A percentile compares a stretch with the other conserved stretches of the same genome.
Evolutionary conservation across 2,329 filamentous ascomycete genomes (phyloP).

Genomic region (Aspergillus spinulosporus): DNA sequence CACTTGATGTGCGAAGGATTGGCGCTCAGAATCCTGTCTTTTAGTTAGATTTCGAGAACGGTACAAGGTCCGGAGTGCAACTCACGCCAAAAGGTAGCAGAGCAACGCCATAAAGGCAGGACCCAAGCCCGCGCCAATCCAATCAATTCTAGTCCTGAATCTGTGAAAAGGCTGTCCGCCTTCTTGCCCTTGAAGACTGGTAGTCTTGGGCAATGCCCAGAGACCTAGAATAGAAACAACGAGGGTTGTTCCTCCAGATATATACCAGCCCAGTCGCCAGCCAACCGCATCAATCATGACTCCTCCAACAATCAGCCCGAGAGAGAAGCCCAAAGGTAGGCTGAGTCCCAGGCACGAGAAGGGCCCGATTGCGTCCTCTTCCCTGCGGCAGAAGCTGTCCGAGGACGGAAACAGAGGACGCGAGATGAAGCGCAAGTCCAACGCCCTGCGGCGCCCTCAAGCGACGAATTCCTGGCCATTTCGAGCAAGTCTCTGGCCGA

Average conservation of each 20-base stretch:
- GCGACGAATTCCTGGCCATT: no score
- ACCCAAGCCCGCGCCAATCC: slow-evolving; percentile 48
- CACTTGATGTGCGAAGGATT: no score
- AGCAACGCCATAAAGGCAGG: slow-evolving; percentile 49
- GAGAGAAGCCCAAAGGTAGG: slow-evolving; percentile 53
- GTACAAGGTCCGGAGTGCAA: neutral
- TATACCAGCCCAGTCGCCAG: slow-evolving; percentile 52
- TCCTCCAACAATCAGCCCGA: slow-evolving; percentile 48
- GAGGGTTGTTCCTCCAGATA: slow-evolving; percentile 40
- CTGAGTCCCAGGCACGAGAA: slow-evolving; percentile 55
- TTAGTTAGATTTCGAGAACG: no score
- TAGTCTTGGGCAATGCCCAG: slow-evolving; percentile 30
- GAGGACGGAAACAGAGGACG: slow-evolving; percentile 52
- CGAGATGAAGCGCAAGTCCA: slow-evolving; percentile 52
- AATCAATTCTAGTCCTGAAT: slow-evolving; percentile 48
- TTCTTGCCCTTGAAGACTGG: no score
- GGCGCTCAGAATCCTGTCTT: no score
- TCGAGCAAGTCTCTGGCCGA: no score
- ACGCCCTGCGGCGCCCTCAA: no score
- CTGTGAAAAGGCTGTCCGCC: slow-evolving; percentile 19
- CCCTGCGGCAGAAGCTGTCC: slow-evolving; percentile 49
- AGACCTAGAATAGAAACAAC: slow-evolving; percentile 11
- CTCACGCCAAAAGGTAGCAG: slow-evolving; percentile 45
- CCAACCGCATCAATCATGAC: slow-evolving; percentile 46
- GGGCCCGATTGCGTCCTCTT: slow-evolving; percentile 51